Evolutionary conservation across 2,329 filamentous ascomycete species (phyloP).

Genomic region (Colletotrichum viniferum): DNA sequence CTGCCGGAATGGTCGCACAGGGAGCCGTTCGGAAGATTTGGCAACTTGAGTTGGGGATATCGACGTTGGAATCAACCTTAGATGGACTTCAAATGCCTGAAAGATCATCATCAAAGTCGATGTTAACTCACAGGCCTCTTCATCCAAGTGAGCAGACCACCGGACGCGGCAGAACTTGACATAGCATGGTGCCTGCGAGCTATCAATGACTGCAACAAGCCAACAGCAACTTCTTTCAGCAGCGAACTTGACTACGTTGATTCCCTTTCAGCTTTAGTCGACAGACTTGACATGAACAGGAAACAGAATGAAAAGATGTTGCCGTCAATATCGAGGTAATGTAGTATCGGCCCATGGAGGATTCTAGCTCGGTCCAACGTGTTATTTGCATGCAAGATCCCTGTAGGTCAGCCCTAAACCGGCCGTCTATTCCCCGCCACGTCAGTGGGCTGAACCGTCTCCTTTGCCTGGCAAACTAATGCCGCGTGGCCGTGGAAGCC

Average conservation of each 20-base stretch:
- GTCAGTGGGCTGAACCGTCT: neutral
- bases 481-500: neutral
- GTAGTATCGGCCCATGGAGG: neutral
- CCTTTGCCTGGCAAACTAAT: neutral
- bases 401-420: neutral
- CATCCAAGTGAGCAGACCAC: neutral
- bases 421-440: slow-evolving; percentile 25
- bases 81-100: neutral
- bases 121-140: neutral
- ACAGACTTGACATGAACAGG: neutral
- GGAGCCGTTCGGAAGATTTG: neutral
- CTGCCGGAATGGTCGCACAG: neutral
- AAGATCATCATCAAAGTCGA: neutral
- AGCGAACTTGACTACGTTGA: neutral
- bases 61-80: neutral
- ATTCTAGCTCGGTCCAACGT: neutral
- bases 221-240: neutral
- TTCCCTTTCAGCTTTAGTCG: neutral
- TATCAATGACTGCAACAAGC: neutral
- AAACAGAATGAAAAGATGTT: neutral
- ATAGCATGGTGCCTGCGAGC: neutral
- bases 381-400: neutral
- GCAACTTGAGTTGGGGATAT: neutral
- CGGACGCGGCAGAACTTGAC: neutral
- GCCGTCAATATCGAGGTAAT: neutral